These are phyloP conservation scores for Macrocystidia cucumis DNA, from an alignment of 1,284 basidiomycete species.

Conservation along the genomic window DNA sequence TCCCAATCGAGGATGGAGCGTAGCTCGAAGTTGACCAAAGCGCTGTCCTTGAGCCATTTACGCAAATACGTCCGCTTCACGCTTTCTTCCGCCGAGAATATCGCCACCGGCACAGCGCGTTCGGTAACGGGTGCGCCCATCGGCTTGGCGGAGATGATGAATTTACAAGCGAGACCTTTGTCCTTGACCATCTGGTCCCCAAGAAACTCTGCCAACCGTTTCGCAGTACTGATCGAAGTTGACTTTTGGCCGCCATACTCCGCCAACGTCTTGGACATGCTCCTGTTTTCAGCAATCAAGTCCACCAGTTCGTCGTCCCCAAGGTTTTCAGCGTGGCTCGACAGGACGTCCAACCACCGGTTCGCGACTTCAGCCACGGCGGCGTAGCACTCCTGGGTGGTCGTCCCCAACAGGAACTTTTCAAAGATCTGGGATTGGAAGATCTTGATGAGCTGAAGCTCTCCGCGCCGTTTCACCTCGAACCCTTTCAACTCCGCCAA, in stretches of 20 bases:
- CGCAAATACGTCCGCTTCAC: constrained; percentile 90
- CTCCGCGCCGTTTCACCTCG: constrained; percentile 97
- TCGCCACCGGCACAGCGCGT: constrained; percentile 95
- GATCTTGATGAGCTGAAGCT: constrained; percentile 98
- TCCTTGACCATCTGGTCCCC: constrained; percentile 99
- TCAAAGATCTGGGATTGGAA: constrained; percentile 99
- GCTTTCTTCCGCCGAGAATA: constrained; percentile 92
- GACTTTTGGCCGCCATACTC: constrained; percentile 98
- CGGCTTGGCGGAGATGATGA: constrained; percentile 96
- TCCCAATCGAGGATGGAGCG: constrained; percentile 96
- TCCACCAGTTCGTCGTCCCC: constrained; percentile 93
- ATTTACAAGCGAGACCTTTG: constrained; percentile 97
- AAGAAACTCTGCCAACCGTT: constrained; percentile 92
- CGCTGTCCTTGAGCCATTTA: constrained; percentile 95
- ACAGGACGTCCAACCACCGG: constrained; percentile 97
- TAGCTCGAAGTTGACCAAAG: constrained; percentile 84
- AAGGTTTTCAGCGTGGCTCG: constrained; percentile 78
- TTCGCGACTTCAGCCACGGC: constrained; percentile 93
- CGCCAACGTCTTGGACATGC: constrained; percentile 95
- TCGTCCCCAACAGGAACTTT: constrained; percentile 90
- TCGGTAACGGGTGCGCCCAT: constrained; percentile 95
- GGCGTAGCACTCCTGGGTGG: constrained; percentile 92
- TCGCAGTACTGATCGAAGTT: constrained; percentile 96
- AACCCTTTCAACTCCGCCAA: constrained; percentile 98
- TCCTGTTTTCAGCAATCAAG: constrained; percentile 97